These are phyloP conservation scores for Sicyos edulis DNA, from an alignment of 306 rosid genomes.

Conservation along the genomic window DNA sequence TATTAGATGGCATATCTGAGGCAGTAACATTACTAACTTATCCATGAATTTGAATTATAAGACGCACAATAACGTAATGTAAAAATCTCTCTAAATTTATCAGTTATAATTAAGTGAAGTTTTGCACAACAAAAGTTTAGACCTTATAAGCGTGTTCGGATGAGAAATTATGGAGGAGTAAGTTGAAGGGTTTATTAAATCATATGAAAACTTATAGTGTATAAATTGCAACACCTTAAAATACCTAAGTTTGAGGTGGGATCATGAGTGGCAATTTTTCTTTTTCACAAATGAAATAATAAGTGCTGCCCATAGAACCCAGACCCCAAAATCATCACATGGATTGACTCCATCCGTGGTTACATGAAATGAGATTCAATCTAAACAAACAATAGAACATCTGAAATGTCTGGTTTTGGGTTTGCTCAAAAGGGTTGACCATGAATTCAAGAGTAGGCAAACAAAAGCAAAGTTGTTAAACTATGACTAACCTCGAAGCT, in stretches of 20 bases:
- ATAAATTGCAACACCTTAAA: background rate
- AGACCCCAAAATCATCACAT: background rate
- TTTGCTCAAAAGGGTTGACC: background rate
- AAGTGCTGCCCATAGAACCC: too few relatives aligned
- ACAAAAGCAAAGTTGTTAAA: constrained; percentile 6
- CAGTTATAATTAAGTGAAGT: too few relatives aligned
- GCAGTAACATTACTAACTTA: background rate
- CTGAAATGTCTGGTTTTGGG: background rate
- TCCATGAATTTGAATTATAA: background rate
- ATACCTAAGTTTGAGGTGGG: too few relatives aligned
- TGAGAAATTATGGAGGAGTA: too few relatives aligned
- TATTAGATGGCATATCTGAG: background rate
- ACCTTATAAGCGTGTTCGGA: too few relatives aligned
- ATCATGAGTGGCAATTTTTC: too few relatives aligned
- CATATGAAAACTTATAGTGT: too few relatives aligned
- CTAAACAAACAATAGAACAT: background rate
- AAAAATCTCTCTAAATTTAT: too few relatives aligned
- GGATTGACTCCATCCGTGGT: background rate
- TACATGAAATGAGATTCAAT: background rate
- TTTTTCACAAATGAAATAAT: too few relatives aligned
- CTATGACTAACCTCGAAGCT: constrained; percentile 6
- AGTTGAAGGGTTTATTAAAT: too few relatives aligned
- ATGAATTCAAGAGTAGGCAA: background rate
- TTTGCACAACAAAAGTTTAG: too few relatives aligned
- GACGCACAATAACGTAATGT: too few relatives aligned